Evolutionary conservation across 331 rosid genomes (phyloP), one percentile per base, ranked within the genome.

Genomic region (Malus hybrid): DNA sequence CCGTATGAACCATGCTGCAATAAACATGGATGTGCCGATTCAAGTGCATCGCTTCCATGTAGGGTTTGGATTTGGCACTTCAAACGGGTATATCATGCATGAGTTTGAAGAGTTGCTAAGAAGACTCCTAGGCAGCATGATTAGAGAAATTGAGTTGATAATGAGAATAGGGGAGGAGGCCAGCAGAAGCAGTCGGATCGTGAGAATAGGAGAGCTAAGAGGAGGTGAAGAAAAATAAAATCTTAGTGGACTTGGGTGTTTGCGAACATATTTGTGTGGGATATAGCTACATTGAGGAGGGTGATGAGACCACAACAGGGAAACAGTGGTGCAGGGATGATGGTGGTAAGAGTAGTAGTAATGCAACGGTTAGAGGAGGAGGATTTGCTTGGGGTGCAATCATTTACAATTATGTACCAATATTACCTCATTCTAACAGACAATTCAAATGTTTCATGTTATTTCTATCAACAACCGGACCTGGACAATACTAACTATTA

Each of bases 1-100:
- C 24, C 24, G 24, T 24, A 24, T 24, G 24, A 24, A 81, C 83
- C 96, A 84, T 62, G 86, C 95, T 74, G 84, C 95, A 13, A 50
- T 84, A 18, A 80, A 85, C 89, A 80, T 89, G 89, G 97, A 93
- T 29, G 71, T 86, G 24, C 93, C 89, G 19, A 84, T 92, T 56
- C 98, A 93, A 5, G 89, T 92, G 68, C 97, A 90, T 74, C 86
- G 91, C 62, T 95, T 95, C 74, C 96, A 95, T 62, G 93, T 95
- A 1, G 98, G 98, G 20, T 84, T 92, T 33, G 97, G 99, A 57
- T 85, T 81, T 30, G 91, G 91, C 36, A 78, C 96, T 72, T 87
- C 96, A 3, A 87, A 82, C 3, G 98, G 97, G 5, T 88, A 87
- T 44, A 84, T 92, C 56, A 89, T 95, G 83, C 92, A 86, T 16